phyloP scores from a whole-genome alignment of 768 basidiomycete species.

The Atractiella rhizophila region DNA sequence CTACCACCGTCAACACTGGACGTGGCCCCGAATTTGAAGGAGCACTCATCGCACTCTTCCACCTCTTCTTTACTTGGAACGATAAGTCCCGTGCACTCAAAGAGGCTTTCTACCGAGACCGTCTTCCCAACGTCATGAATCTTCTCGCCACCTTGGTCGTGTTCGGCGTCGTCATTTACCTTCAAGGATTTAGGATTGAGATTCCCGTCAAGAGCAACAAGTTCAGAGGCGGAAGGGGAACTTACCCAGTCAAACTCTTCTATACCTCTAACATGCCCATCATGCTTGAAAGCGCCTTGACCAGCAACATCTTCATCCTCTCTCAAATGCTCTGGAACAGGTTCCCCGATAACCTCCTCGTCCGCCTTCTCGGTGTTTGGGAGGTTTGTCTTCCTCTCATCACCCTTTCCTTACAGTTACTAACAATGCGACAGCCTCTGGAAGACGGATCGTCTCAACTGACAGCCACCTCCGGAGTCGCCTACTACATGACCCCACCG shows the following conservation, averaged over 20 bases:
- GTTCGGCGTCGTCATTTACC: conserved; percentile 86
- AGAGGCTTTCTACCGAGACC: conserved; percentile 93
- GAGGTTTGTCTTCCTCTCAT: conserved; percentile 34
- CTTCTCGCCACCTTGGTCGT: conserved; percentile 72
- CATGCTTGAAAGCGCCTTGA: conserved; percentile 86
- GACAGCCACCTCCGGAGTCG: conserved; percentile 63
- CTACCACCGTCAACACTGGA: conserved; percentile 91
- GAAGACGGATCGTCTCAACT: conserved; percentile 90
- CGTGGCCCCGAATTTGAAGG: conserved; percentile 96
- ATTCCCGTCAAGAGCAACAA: conserved; percentile 93
- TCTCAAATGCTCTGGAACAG: conserved; percentile 80
- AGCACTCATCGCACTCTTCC: conserved; percentile 85
- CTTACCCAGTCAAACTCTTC: conserved; percentile 93
- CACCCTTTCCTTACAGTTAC: neutral
- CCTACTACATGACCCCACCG: conserved; percentile 97
- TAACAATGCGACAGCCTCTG: conserved; percentile 35
- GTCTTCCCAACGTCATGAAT: conserved; percentile 95
- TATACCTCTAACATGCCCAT: conserved; percentile 99
- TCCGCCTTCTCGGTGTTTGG: conserved; percentile 83
- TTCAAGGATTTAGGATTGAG: conserved; percentile 95
- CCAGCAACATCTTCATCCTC: conserved; percentile 82
- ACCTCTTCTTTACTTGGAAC: conserved; percentile 90
- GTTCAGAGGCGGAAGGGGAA: conserved; percentile 84
- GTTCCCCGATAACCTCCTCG: conserved; percentile 75
- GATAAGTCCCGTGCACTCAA: conserved; percentile 90